Evolutionary conservation across 2,329 filamentous ascomycete species (phyloP).

Genomic region (Phaeosphaeria sp.): DNA sequence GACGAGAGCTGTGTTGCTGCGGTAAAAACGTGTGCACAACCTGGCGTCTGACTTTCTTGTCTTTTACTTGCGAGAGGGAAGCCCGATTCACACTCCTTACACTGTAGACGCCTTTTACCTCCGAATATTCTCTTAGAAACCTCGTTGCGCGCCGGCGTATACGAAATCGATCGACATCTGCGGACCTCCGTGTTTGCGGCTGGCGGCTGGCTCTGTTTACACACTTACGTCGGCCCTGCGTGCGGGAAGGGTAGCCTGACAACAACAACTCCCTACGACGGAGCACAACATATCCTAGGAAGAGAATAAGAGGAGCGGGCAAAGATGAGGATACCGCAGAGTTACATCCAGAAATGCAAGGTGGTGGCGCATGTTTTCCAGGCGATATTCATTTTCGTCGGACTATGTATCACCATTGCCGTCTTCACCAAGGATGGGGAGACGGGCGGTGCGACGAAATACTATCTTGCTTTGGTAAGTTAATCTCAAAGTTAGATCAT

Average conservation of each 20-base stretch:
- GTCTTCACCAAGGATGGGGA: conserved; percentile 63
- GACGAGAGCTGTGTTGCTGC: conserved; percentile 13
- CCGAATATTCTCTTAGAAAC: not conserved
- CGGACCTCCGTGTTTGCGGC: not conserved
- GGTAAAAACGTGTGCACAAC: conserved; percentile 1
- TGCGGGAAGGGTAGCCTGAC: not conserved
- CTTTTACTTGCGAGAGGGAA: conserved; percentile 2
- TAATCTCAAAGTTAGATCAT: no score
- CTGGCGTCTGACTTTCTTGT: conserved; percentile 7
- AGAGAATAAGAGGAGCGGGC: not conserved
- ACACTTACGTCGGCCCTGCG: conserved; percentile 9
- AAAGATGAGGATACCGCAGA: conserved; percentile 54
- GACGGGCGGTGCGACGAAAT: conserved; percentile 62
- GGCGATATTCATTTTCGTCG: conserved; percentile 63
- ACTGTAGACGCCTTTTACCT: not conserved
- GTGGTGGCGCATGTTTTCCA: conserved; percentile 62
- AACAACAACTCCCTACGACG: not conserved
- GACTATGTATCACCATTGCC: conserved; percentile 64
- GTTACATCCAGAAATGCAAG: conserved; percentile 62
- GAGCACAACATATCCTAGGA: not conserved
- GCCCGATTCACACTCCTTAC: not conserved
- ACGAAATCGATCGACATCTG: not conserved
- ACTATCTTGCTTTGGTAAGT: conserved; percentile 65
- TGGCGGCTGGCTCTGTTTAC: conserved; percentile 6
- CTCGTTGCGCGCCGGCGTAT: not conserved